phyloP scores from a whole-genome alignment of 805 yeast genomes.

The Jamesozyma hellenica region DNA sequence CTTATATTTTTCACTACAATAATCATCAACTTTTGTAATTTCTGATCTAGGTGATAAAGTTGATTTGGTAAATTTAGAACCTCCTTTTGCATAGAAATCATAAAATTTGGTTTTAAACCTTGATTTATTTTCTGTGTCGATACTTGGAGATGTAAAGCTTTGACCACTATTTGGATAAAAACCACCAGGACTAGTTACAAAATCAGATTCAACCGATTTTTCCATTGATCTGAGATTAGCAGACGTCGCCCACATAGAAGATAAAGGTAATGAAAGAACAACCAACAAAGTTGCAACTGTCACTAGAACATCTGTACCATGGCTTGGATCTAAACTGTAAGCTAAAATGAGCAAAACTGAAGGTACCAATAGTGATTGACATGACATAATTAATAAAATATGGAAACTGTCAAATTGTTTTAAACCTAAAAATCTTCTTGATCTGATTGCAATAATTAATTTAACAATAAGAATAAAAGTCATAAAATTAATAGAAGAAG shows the following conservation, averaged over 20 bases:
- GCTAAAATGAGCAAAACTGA: constrained; percentile 55
- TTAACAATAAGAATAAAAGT: constrained; percentile 55
- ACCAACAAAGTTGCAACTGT: constrained; percentile 52
- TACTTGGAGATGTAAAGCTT: constrained; percentile 11
- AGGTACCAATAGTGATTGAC: constrained; percentile 76
- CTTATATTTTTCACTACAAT: constrained; percentile 1
- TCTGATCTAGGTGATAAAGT: constrained; percentile 6
- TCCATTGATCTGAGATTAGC: constrained; percentile 42
- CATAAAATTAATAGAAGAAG: constrained; percentile 56
- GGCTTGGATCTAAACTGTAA: constrained; percentile 30
- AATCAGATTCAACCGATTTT: constrained; percentile 27
- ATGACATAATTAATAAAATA: constrained; percentile 66
- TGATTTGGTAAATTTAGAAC: constrained; percentile 2
- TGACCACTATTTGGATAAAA: constrained; percentile 12
- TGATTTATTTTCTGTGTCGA: constrained; percentile 6
- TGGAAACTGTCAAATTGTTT: constrained; percentile 77
- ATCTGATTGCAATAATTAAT: constrained; percentile 54
- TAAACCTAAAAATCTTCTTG: constrained; percentile 68
- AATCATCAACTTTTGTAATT: constrained; percentile 11
- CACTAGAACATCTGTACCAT: constrained; percentile 33
- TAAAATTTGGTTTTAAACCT: constrained; percentile 8
- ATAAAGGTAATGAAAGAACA: constrained; percentile 65
- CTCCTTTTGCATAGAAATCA: constrained; percentile 9
- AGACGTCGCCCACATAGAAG: constrained; percentile 82
- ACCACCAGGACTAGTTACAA: constrained; percentile 11